Evolutionary conservation across 805 yeast genomes (phyloP), one percentile per base, ranked within the genome.

Genomic region (Ogataea ganodermae): DNA sequence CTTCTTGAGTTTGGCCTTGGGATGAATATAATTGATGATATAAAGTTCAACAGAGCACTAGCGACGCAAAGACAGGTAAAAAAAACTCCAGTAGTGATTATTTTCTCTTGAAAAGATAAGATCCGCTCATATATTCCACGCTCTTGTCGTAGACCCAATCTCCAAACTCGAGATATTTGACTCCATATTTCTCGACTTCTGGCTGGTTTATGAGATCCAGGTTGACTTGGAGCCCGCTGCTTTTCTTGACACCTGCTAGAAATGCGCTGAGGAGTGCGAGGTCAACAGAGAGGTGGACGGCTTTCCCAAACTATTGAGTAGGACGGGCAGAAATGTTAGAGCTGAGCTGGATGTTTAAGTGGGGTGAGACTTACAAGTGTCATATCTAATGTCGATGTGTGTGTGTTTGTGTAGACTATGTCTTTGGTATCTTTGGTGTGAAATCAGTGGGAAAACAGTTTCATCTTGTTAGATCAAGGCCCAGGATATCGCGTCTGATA

Each of bases 101-200:
- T 54, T 72, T 79, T 57, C 89, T 77, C 41, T 70, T 80, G 66
- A 91, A 94, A 68, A 84, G 89, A 16, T 79, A 76, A 1, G 96
- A 86, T 6, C 84, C 73, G 35, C 83, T 80, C 73, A 89, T 77
- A 54, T 80, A 73, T 3, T 86, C 84, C 9, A 86, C 84, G 17
- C 85, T 72, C 46, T 80, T 77, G 61, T 90, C 96, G 55, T 84
- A 82, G 2, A 86, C 69, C 66, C 82, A 81, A 61, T 94, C 99
- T n/a, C 99, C 99, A 23, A 84, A 62, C 44, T 81, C 86, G 52
- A 94, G 74, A 63, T 91, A 94, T 61, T 81, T 84, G 28, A 70
- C 69, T 4, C 84, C 71, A 57, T 81, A 82, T 31, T 71, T 69
- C 53, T 74, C 75, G 4, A 78, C 66, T 6, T 78, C 77, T 16